Base-by-base conservation (phyloP, 805 yeast genomes). In the Brettanomyces bruxellensis region DNA sequence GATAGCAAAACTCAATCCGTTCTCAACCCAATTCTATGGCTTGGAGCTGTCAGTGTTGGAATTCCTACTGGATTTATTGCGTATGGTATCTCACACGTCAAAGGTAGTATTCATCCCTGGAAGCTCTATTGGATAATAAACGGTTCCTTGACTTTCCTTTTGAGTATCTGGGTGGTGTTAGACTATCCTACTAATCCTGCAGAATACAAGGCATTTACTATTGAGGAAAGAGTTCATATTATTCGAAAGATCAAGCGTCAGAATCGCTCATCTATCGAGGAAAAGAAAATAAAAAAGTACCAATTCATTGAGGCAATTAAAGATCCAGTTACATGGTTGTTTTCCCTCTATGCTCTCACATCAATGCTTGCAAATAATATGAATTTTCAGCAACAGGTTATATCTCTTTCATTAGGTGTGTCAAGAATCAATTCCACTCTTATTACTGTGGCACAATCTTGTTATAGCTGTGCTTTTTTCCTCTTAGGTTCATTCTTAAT, bases 181-280 rank as follows among this genome's bases (percentile, higher is more conserved):
- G 43, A 68, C 23, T 77, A 73, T 50, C 84, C 84, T 34, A 68
- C 71, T 49, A 75, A 75, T 53, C 83, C 83, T 23, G 59, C 75
- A 1, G 67, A 62, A 45, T 75, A 76, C 8, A 64, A 57, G 51
- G 72, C 73, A 51, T 62, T 79, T 44, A 47, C 71, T 62, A 49
- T 38, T 52, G 51, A 49, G 73, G 69, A 54, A 48, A 59, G 38
- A 67, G 72, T 70, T 13, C 13, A 12, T 12, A 30, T 70, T 47
- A 72, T 72, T 48, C 55, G 70, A 58, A 55, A 68, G 57, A 65
- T 59, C 48, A 68, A 64, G 49, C 55, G 49, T 36, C 60, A 57
- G 42, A 70, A 61, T 22, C 62, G 49, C 42, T 62, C 65, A 12
- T 52, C 72, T 2, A 64, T 68, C 46, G 74, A 72, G 47, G 72